A percentile compares a stretch with the other conserved stretches of the same genome.
phyloP scores from a whole-genome alignment of 495 filamentous ascomycete species.

The Pyrenula aspistea region DNA sequence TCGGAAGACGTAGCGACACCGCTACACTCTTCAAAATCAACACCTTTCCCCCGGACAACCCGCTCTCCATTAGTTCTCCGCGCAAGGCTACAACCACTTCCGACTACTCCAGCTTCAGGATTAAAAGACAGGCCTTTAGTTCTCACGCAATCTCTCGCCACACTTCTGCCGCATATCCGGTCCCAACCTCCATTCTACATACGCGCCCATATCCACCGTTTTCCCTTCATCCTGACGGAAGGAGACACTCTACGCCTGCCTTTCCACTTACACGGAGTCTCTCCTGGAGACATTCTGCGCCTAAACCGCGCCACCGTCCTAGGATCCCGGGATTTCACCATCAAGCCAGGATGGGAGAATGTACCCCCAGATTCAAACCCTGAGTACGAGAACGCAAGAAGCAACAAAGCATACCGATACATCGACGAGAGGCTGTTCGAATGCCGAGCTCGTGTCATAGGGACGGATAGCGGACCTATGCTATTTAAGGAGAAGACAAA shows the following conservation, averaged over 20 bases:
- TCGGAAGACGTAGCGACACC: too few species aligned
- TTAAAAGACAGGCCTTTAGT: slow-evolving; percentile 19
- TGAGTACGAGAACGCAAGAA: slow-evolving; percentile 3
- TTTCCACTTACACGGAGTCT: slow-evolving; percentile 80
- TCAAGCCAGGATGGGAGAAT: slow-evolving; percentile 40
- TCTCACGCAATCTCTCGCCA: slow-evolving; percentile 44
- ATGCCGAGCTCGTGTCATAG: slow-evolving; percentile 76
- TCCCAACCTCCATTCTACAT: slow-evolving; percentile 78
- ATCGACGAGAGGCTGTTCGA: slow-evolving; percentile 73
- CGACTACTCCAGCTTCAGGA: slow-evolving; percentile 1
- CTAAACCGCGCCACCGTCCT: slow-evolving; percentile 70
- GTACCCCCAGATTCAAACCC: neutral
- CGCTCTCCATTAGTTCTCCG: too few species aligned
- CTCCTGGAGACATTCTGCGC: slow-evolving; percentile 71
- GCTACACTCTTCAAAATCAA: too few species aligned
- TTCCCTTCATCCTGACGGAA: slow-evolving; percentile 77
- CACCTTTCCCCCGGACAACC: neutral
- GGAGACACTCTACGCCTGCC: slow-evolving; percentile 86
- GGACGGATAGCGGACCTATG: slow-evolving; percentile 79
- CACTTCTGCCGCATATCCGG: slow-evolving; percentile 64
- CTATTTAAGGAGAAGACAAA: slow-evolving; percentile 88
- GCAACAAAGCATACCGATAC: slow-evolving; percentile 22
- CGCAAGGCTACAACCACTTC: too few species aligned
- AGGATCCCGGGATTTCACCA: slow-evolving; percentile 81
- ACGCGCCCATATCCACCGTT: slow-evolving; percentile 72